Evolutionary conservation across 2,329 filamentous ascomycete species (phyloP), one percentile per base, ranked within the genome.

Genomic region (Fusarium staphyleae): DNA sequence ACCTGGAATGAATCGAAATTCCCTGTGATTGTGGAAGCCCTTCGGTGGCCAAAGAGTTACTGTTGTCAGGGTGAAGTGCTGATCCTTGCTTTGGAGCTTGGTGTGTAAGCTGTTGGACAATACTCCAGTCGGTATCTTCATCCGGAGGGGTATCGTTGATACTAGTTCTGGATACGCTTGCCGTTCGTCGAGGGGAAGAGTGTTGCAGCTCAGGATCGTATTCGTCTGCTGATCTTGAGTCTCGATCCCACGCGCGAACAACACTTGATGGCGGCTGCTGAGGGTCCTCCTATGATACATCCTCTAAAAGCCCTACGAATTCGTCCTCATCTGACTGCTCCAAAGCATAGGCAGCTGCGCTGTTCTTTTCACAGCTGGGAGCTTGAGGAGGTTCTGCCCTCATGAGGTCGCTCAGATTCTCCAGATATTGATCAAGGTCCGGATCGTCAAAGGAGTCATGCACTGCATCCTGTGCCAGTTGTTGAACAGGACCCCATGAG

Each of bases 41-140:
- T 28, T 42, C 12, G 14, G 29, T 33, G 14, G 19, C 22, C 11
- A n/a, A 5, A 24, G 37, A 24, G 43, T 45, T 45, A 48, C 48
- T 48, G 32, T 37, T 14, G 22, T 36, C 45, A 24, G 56, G 37
- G 6, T 26, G 15, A 5, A 42, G 5, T 33, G 39, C 39, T 10
- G 50, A 54, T 28, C 15, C 39, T 13, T n/a, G 12, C 8, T 55
- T 53, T 18, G 34, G 34, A 12, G 29, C 26, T 29, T 48, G 40
- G 18, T 54, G 35, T 29, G 43, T 32, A 34, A 61, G 44, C 29
- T 60, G 45, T 30, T 53, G 47, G 15, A 78, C 65, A 4, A 57
- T 41, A 33, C 72, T 62, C 78, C 77, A 80, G 51, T 78, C 76
- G 12, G 78, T 65, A 3, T 75, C 74, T 11, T 75, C 68, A 19